Conservation (phyloP, 1,284 basidiomycete species). For the Rhodotorula glutinis region DNA sequence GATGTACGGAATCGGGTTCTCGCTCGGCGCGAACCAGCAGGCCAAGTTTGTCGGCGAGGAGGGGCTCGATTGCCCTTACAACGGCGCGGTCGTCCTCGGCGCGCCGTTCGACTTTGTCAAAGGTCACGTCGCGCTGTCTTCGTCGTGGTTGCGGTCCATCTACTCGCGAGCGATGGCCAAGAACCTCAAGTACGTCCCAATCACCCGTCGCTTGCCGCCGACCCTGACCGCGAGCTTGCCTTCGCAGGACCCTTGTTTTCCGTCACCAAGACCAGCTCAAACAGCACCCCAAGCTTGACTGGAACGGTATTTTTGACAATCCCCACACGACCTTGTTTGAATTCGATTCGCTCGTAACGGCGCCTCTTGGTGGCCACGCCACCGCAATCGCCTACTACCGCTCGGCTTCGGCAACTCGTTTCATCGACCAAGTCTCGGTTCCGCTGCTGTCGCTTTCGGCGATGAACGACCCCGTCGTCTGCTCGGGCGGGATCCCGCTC, state of each 20-base stretch:
- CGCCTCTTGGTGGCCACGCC: slow-evolving; percentile 54
- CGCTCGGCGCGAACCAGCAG: slow-evolving; percentile 86
- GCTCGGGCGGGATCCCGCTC: slow-evolving; percentile 35
- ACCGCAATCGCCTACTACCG: slow-evolving; percentile 77
- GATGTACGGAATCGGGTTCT: slow-evolving; percentile 85
- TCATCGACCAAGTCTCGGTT: slow-evolving; percentile 42
- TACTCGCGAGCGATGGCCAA: slow-evolving; percentile 44
- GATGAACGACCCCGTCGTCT: slow-evolving; percentile 83
- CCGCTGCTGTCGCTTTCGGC: slow-evolving; percentile 75
- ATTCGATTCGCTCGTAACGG: slow-evolving; percentile 61
- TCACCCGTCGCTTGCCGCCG: not conserved
- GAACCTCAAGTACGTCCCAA: slow-evolving; percentile 35
- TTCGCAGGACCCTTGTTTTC: slow-evolving; percentile 58
- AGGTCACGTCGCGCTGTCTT: slow-evolving; percentile 46
- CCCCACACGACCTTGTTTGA: slow-evolving; percentile 45
- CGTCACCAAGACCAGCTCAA: slow-evolving; percentile 53
- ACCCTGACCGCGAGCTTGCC: not conserved
- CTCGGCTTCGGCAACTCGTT: slow-evolving; percentile 39
- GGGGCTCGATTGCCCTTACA: slow-evolving; percentile 69
- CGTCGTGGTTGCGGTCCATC: slow-evolving; percentile 25
- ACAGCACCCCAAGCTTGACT: slow-evolving; percentile 36
- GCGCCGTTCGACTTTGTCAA: slow-evolving; percentile 73
- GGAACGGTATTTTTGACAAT: slow-evolving; percentile 40
- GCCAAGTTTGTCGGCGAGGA: slow-evolving; percentile 84
- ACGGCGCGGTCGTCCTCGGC: slow-evolving; percentile 70